Conservation (phyloP, 345 rosid genomes). For the Xanthoceras sorbifolium region DNA sequence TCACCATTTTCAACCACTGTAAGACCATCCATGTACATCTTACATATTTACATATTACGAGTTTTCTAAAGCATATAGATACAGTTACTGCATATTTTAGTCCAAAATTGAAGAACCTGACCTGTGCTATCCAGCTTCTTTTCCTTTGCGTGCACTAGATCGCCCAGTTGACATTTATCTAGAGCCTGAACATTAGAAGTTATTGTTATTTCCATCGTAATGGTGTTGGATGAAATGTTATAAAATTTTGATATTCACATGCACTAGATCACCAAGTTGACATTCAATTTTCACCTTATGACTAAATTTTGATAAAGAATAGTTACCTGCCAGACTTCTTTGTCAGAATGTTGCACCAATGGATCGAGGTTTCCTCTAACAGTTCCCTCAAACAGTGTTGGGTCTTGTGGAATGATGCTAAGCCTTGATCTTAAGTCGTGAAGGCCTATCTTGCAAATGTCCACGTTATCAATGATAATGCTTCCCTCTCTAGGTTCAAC, state of each 20-base stretch:
- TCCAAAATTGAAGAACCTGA: conserved; percentile 22
- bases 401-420: conserved; percentile 96
- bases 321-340: conserved; percentile 77
- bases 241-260: neutral
- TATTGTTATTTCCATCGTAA: too few relatives aligned
- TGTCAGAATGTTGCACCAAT: conserved; percentile 60
- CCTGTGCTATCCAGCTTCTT: conserved; percentile 77
- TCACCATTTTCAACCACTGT: conserved; percentile 90
- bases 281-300: neutral
- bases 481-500: conserved; percentile 86
- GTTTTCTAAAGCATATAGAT: neutral
- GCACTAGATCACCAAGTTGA: neutral
- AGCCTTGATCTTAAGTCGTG: conserved; percentile 86
- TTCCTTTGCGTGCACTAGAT: conserved; percentile 61
- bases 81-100: neutral
- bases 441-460: conserved; percentile 81
- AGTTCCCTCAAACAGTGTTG: conserved; percentile 92
- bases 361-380: conserved; percentile 89
- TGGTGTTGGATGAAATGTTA: neutral
- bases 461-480: conserved; percentile 72
- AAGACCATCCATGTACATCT: neutral
- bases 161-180: conserved; percentile 83
- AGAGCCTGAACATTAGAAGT: conserved; percentile 50
- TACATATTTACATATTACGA: neutral
- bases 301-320: neutral